Evolutionary conservation across 306 rosid species (phyloP).

Genomic region (Trifolium dubium): DNA sequence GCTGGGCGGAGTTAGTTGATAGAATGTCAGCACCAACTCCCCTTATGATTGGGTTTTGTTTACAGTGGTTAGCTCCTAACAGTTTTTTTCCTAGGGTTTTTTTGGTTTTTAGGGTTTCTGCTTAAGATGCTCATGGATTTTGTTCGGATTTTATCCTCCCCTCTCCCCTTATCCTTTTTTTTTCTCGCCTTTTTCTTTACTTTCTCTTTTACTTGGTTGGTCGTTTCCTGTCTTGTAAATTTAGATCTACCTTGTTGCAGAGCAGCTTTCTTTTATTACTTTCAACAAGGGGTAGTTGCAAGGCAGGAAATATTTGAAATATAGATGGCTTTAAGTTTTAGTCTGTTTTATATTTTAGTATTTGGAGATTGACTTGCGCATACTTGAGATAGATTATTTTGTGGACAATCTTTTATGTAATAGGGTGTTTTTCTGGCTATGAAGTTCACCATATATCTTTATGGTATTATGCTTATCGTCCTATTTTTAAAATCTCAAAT

Average conservation of each 20-base stretch:
- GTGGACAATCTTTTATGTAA: conserved; percentile 46
- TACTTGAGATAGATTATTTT: conserved; percentile 23
- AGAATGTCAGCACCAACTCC: conserved; percentile 51
- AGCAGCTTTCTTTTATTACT: conserved; percentile 60
- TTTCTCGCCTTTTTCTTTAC: background rate
- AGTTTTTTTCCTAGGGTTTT: conserved; percentile 66
- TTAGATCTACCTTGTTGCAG: conserved; percentile 60
- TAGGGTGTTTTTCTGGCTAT: conserved; percentile 44
- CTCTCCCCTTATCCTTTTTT: background rate
- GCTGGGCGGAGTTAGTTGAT: conserved; percentile 51
- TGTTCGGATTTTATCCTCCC: conserved; percentile 16
- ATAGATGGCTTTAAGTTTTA: conserved; percentile 53
- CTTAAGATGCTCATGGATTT: conserved; percentile 45
- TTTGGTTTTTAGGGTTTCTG: conserved; percentile 65
- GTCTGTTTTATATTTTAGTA: background rate
- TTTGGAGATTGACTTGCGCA: conserved; percentile 41
- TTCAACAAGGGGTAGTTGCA: conserved; percentile 74
- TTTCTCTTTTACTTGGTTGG: conserved; percentile 48
- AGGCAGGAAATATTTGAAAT: conserved; percentile 84
- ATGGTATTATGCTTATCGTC: background rate
- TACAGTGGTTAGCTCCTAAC: conserved; percentile 74
- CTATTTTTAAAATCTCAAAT: no score
- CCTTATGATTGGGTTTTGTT: conserved; percentile 51
- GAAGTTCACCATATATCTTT: conserved; percentile 15
- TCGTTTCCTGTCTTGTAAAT: conserved; percentile 81